Conservation (phyloP, 208 protist species). For the Leishmania tropica region DNA sequence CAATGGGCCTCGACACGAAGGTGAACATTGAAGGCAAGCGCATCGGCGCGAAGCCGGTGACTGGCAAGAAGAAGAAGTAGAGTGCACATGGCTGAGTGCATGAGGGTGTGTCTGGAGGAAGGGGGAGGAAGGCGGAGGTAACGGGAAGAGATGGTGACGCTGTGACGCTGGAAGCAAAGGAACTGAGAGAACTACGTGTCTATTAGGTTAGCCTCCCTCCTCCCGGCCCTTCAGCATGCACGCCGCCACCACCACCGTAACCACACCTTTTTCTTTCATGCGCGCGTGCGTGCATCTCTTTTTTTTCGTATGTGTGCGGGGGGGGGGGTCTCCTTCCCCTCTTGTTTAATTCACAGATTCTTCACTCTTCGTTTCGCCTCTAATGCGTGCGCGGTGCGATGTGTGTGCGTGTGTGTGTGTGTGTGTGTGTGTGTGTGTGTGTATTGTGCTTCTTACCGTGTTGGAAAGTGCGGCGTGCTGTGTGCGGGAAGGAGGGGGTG, state of each 20-base stretch:
- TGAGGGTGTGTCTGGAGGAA: neutral
- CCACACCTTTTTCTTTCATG: neutral
- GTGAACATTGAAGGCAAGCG: constrained; percentile 85
- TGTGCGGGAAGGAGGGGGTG: no score
- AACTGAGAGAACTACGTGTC: neutral
- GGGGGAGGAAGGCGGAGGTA: neutral
- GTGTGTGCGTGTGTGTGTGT: neutral
- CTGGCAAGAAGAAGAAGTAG: constrained; percentile 67
- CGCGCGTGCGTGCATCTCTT: constrained; percentile 1
- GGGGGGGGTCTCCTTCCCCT: neutral
- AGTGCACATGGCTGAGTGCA: neutral
- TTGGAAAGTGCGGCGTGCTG: neutral
- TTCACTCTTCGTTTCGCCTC: neutral
- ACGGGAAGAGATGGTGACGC: neutral
- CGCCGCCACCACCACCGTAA: neutral
- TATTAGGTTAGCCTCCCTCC: neutral
- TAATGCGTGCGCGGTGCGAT: neutral
- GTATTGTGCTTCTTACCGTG: neutral
- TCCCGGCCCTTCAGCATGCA: neutral
- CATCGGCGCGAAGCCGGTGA: constrained; percentile 34
- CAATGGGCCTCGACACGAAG: constrained; percentile 87
- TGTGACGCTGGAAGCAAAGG: neutral
- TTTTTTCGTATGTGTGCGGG: neutral
- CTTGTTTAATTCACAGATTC: constrained; percentile 18
- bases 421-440: neutral